phyloP scores from a whole-genome alignment of 805 yeast species.

The Lachancea dasiensis region DNA sequence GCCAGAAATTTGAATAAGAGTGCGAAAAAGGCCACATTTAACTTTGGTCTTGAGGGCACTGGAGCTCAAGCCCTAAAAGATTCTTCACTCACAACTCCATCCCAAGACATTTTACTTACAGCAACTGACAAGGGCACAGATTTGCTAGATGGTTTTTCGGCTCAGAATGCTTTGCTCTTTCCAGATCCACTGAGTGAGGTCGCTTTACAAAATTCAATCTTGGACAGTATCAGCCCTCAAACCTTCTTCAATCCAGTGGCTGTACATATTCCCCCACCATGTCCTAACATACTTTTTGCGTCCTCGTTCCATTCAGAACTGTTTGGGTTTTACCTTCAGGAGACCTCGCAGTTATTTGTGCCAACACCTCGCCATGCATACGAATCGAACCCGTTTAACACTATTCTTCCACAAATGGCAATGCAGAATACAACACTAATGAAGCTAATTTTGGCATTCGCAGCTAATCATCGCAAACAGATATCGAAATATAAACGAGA shows the following conservation, averaged over 20 bases:
- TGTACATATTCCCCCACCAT: conserved; percentile 2
- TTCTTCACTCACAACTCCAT: too few species aligned
- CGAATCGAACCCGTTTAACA: conserved; percentile 54
- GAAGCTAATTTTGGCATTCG: conserved; percentile 49
- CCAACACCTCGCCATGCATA: conserved; percentile 5
- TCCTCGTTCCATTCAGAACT: conserved; percentile 6
- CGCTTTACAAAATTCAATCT: too few species aligned
- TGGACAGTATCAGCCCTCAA: too few species aligned
- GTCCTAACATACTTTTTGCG: conserved; percentile 1
- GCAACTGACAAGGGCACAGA: too few species aligned
- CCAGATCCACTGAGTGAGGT: too few species aligned
- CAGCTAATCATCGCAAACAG: conserved; percentile 36
- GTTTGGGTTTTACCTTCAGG: conserved; percentile 9
- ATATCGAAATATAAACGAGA: conserved; percentile 5
- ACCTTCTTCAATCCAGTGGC: neutral
- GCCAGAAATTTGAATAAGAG: neutral
- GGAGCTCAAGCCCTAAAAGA: too few species aligned
- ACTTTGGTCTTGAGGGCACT: too few species aligned
- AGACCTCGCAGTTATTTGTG: conserved; percentile 10
- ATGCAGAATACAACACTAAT: conserved; percentile 47
- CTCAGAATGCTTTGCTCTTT: too few species aligned
- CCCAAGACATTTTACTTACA: too few species aligned
- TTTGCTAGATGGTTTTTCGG: too few species aligned
- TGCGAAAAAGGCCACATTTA: neutral
- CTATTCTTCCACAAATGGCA: conserved; percentile 63